Evolutionary conservation across 228 moss, liverwort and hornwort genomes (phyloP).

Genomic region (Sphagnum magellanicum): DNA sequence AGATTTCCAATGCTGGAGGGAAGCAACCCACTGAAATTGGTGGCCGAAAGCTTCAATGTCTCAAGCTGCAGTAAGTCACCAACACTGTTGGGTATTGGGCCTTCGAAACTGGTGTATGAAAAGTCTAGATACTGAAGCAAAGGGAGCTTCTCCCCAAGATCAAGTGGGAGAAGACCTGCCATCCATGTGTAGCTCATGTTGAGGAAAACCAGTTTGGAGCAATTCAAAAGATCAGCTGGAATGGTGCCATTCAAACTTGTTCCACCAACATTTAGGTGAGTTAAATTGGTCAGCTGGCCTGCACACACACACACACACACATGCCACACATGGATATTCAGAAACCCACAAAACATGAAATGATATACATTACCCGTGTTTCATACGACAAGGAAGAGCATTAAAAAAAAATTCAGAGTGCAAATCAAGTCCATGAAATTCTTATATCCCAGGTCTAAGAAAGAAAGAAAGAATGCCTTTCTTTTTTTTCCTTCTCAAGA

Average conservation of each 20-base stretch:
- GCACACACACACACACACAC: neutral
- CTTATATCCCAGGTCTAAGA: too few species aligned
- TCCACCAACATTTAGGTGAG: neutral
- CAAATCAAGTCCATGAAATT: neutral
- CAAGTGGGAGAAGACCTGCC: constrained; percentile 29
- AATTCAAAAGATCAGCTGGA: constrained; percentile 23
- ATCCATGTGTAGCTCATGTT: constrained; percentile 27
- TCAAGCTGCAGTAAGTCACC: constrained; percentile 28
- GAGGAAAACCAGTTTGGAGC: constrained; percentile 22
- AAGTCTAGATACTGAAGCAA: constrained; percentile 35
- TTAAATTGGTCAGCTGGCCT: constrained; percentile 14
- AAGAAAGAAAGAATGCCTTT: too few species aligned
- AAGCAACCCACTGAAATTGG: constrained; percentile 28
- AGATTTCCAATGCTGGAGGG: constrained; percentile 30
- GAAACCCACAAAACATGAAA: neutral
- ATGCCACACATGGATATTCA: neutral
- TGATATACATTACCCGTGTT: neutral
- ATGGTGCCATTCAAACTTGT: constrained; percentile 19
- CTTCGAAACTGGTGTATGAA: constrained; percentile 28
- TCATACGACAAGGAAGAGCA: neutral
- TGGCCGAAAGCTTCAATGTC: constrained; percentile 16
- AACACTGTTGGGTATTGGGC: constrained; percentile 17
- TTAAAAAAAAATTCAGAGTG: neutral
- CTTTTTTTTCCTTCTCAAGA: too few species aligned
- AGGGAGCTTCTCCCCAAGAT: constrained; percentile 18